Evolutionary conservation across 768 basidiomycete genomes (phyloP), one percentile per base, ranked within the genome.

Genomic region (Tricholoma terreum): DNA sequence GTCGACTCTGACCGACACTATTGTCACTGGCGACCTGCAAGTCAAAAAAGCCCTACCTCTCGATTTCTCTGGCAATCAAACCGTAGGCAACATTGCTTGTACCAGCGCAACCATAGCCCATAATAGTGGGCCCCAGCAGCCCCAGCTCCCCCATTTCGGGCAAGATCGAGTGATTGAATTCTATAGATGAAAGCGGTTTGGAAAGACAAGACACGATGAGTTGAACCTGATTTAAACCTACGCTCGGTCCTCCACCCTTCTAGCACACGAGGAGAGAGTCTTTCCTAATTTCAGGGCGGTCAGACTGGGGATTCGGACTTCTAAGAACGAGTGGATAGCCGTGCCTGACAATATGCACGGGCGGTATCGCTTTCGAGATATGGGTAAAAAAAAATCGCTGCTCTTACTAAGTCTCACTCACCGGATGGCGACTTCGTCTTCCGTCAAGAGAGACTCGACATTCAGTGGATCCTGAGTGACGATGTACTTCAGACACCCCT

Each of bases 51-150:
- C 45, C 75, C 15, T 38, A 90, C 93, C 92, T 80, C 73, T 98
- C 96, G 3, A 98, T 87, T 71, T 98, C 96, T 38, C 96, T 80
- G 3, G 93, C 92, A 64, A 98, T 90, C 24, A 98, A 79, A 5
- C 96, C 96, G 61, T 98, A 98, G 1, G 96, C 90, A 10, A 98
- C 94, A 63, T 86, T 89, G 63, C 87, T 90, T 15, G 84, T 87
- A 19, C 96, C 95, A 0, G 96, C 95, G 66, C 96, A 98, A 21
- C 91, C 94, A 61, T 97, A 97, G 0, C 93, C 95, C 57, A 87
- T 71, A 61, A 98, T 98, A 0, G 95, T 98, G 2, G 95, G 87
- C 0, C 96, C 96, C 1, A 98, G 78, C 12, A 98, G 74, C 2
- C 96, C 96, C 3, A 98, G 77, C 59, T 86, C 83, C 4, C 96